phyloP scores from a whole-genome alignment of 371 early-diverging fungal species.

The Mucor sp. region DNA sequence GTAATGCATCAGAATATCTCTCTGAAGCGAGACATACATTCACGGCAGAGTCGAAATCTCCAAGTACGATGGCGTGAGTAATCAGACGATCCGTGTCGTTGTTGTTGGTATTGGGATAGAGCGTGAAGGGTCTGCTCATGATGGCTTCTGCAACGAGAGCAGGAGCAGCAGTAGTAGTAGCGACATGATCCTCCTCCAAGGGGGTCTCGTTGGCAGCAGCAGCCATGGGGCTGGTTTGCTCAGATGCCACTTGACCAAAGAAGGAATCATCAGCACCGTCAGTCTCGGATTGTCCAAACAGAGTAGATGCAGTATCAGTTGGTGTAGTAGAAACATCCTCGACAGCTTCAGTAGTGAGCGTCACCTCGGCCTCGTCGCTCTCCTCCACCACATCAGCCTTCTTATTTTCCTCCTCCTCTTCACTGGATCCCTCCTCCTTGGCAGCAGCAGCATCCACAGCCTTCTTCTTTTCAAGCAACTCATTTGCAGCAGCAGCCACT shows the following conservation, averaged over 20 bases:
- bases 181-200: not conserved
- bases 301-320: not conserved
- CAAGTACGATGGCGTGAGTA: slow-evolving; percentile 82
- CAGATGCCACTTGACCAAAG: slow-evolving; percentile 1
- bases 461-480: not conserved
- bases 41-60: slow-evolving; percentile 92
- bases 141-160: slow-evolving; percentile 7
- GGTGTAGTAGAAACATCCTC: slow-evolving; percentile 8
- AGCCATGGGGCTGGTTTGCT: not conserved
- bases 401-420: not conserved
- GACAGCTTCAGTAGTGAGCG: not conserved
- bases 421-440: not conserved
- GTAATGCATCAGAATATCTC: slow-evolving; percentile 88
- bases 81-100: slow-evolving; percentile 66
- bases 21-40: slow-evolving; percentile 79
- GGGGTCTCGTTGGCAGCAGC: too few relatives aligned
- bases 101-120: slow-evolving; percentile 54
- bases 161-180: slow-evolving; percentile 4
- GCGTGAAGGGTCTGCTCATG: slow-evolving; percentile 31
- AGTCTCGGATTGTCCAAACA: not conserved
- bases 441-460: slow-evolving; percentile 9
- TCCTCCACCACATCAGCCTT: not conserved
- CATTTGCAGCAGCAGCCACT: slow-evolving; percentile 22
- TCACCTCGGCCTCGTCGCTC: not conserved
- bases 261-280: not conserved